Evolutionary conservation across 1,284 basidiomycete species (phyloP), one percentile per base, ranked within the genome.

Genomic region (Abortiporus biennis): DNA sequence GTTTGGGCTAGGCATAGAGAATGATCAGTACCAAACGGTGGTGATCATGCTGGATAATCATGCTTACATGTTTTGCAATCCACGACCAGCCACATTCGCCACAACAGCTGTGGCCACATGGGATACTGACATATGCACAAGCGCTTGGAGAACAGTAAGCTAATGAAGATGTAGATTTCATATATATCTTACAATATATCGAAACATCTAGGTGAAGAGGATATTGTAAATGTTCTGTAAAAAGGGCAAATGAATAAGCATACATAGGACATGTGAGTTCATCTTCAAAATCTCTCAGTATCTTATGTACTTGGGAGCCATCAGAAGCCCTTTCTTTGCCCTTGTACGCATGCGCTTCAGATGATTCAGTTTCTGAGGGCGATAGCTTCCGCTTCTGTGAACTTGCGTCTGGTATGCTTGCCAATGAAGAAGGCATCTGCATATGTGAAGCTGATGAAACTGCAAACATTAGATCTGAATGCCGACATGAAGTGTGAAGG

Each of bases 81-180:
- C 61, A 64, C 8, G 47, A 35, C 32, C 51, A 47, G 4, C 56
- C 56, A 39, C 63, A 65, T 4, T 57, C 53, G 2, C 58, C 62
- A 34, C 63, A 65, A 38, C 51, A 56, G 4, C 56, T 56, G 43
- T 65, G 63, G 3, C 63, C 63, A 42, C 63, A 65, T 3, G 63
- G 62, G 30, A 57, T 57, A 11, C 54, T 52, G 2, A 56, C 29
- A 38, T 64, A 53, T 1, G 61, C 56, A 20, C 47, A 51, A 6
- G 52, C 56, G 29, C 63, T 64, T 30, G 16, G 12, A 17, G n/a
- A 34, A 23, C n/a, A 32, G 31, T 11, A 16, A 15, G 3, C 21
- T 21, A 11, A 41, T 33, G 34, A n/a, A 21, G 8, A 16, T 13
- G 17, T 12, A n/a, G 13, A n/a, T 20, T 25, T 15, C 36, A 38